Evolutionary conservation across 371 early-diverging fungal species (phyloP).

Genomic region (Mortierella sp.): DNA sequence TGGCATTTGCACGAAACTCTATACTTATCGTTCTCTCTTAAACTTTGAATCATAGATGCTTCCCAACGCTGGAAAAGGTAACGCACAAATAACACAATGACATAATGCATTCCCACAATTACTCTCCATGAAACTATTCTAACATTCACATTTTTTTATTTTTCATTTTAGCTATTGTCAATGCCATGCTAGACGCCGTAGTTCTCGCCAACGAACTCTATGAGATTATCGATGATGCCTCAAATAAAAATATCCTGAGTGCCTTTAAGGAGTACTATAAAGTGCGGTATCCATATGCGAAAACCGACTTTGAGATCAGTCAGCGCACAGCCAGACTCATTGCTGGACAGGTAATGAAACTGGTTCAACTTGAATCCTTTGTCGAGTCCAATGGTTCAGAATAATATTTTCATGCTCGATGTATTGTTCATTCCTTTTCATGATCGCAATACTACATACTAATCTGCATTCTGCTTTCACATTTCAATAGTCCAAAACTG

Average conservation of each 20-base stretch:
- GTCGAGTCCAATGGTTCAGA: no score
- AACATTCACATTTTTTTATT: not conserved
- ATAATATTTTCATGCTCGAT: no score
- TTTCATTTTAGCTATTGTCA: constrained; percentile 8
- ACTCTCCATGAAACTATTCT: not conserved
- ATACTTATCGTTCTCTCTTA: not conserved
- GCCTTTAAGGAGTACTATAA: constrained; percentile 27
- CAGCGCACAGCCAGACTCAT: constrained; percentile 3
- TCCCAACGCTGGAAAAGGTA: constrained; percentile 20
- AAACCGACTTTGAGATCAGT: constrained; percentile 4
- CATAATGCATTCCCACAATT: not conserved
- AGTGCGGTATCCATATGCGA: constrained; percentile 8
- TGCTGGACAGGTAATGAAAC: constrained; percentile 27
- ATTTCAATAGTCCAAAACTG: constrained; percentile 10
- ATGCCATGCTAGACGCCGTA: constrained; percentile 33
- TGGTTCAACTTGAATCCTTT: no score
- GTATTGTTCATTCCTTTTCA: no score
- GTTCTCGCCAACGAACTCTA: constrained; percentile 28
- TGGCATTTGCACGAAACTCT: no score
- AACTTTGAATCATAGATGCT: constrained; percentile 16
- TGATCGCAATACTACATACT: no score
- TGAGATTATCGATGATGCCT: constrained; percentile 9
- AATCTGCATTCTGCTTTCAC: not conserved
- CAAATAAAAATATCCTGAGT: not conserved
- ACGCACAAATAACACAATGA: no score